These are phyloP conservation scores for Globisporangium echinulatum DNA, from an alignment of 352 stramenopile genomes.

Conservation along the genomic window DNA sequence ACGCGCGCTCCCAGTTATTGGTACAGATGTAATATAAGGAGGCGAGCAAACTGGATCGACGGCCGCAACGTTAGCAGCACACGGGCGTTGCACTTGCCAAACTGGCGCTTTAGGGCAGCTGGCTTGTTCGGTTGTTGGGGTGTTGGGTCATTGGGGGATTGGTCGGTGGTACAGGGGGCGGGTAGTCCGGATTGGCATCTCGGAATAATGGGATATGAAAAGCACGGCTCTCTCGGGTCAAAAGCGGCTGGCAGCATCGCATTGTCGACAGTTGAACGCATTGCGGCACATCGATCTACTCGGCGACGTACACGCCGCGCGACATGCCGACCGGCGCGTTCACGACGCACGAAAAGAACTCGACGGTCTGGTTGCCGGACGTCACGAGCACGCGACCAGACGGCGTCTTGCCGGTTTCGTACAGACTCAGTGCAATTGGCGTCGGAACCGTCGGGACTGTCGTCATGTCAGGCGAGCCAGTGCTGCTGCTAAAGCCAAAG, in stretches of 20 bases:
- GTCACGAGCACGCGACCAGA: conserved; percentile 72
- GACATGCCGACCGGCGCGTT: conserved; percentile 49
- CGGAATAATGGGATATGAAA: no score
- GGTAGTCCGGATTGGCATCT: no score
- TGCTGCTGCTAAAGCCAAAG: conserved; percentile 22
- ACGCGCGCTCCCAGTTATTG: conserved; percentile 12
- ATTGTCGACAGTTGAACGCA: no score
- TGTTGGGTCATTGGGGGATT: no score
- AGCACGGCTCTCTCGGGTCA: no score
- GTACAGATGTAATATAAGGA: conserved; percentile 14
- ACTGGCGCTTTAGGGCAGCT: no score
- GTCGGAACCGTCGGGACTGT: conserved; percentile 75
- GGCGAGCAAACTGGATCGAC: not conserved
- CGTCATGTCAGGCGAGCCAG: conserved; percentile 56
- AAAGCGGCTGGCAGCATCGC: no score
- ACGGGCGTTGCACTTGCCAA: no score
- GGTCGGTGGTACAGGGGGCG: no score
- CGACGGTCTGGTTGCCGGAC: conserved; percentile 74
- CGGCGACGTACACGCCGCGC: conserved; percentile 56
- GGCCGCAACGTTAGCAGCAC: no score
- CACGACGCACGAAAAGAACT: conserved; percentile 79
- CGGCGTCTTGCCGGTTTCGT: conserved; percentile 73
- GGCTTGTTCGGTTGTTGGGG: no score
- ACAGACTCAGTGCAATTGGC: conserved; percentile 58
- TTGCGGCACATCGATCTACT: conserved; percentile 22